Percentiles rank a stretch among this genome's conserved stretches.
Evolutionary conservation across 2,329 filamentous ascomycete species (phyloP).

Genomic region (Pezicula carpinea): DNA sequence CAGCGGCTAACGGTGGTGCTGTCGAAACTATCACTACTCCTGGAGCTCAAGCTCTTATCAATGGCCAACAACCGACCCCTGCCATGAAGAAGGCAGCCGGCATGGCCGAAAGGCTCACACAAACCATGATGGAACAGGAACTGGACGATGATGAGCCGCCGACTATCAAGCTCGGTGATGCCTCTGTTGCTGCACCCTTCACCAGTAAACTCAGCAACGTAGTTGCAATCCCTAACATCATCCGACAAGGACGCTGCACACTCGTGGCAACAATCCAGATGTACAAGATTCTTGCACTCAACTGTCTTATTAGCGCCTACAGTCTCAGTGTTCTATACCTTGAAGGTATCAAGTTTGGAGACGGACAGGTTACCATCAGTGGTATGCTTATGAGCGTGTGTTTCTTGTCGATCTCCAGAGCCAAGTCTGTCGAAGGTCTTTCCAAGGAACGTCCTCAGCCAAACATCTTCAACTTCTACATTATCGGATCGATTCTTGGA

Average conservation of each 20-base stretch:
- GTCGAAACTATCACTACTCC: constrained; percentile 64
- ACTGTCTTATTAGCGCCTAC: constrained; percentile 97
- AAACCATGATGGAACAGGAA: constrained; percentile 85
- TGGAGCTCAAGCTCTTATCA: constrained; percentile 55
- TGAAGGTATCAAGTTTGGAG: constrained; percentile 98
- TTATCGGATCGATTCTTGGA: constrained; percentile 93
- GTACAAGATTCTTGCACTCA: constrained; percentile 98
- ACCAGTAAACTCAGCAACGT: constrained; percentile 97
- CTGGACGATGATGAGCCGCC: constrained; percentile 84
- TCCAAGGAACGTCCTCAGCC: constrained; percentile 97
- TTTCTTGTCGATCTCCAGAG: constrained; percentile 97
- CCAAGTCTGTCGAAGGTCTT: constrained; percentile 88
- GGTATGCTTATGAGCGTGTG: constrained; percentile 99
- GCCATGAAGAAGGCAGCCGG: constrained; percentile 68
- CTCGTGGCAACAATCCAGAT: constrained; percentile 98
- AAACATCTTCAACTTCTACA: constrained; percentile 99
- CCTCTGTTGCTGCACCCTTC: constrained; percentile 94
- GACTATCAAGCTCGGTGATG: constrained; percentile 93
- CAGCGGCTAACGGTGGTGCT: constrained; percentile 45
- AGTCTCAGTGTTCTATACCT: constrained; percentile 93
- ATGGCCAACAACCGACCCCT: constrained; percentile 49
- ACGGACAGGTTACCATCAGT: constrained; percentile 96
- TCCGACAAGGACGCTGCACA: constrained; percentile 94
- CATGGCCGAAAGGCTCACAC: constrained; percentile 81
- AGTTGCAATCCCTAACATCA: constrained; percentile 95